A percentile compares a stretch with the other conserved stretches of the same genome.
These are phyloP conservation scores for Daldinia decipiens DNA, from an alignment of 495 filamentous ascomycete species.

Conservation along the genomic window DNA sequence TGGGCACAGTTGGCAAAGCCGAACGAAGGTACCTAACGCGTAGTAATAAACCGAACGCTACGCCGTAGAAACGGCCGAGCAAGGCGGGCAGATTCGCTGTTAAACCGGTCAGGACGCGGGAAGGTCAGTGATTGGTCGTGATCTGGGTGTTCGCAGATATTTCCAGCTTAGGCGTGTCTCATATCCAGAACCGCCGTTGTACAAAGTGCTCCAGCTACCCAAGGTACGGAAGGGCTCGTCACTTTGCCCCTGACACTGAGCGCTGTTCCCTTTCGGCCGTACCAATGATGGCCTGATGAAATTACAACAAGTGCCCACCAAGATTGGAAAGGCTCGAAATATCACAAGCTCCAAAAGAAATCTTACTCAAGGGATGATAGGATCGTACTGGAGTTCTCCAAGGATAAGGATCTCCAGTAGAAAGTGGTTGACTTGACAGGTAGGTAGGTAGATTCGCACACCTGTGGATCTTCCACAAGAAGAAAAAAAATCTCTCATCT, in stretches of 20 bases:
- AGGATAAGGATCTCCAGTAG: constrained; percentile 5
- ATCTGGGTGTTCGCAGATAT: constrained; percentile 31
- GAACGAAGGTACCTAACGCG: constrained; percentile 11
- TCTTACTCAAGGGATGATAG: constrained; percentile 2
- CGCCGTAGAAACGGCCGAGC: constrained; percentile 40
- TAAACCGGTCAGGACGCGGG: constrained; percentile 24
- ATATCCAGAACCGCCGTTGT: constrained; percentile 20
- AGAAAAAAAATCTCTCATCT: constrained; percentile 28
- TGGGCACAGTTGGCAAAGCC: constrained; percentile 27
- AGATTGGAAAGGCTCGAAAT: constrained; percentile 19
- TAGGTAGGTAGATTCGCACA: constrained; percentile 4
- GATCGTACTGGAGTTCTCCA: constrained; percentile 18
- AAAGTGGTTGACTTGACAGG: constrained; percentile 13
- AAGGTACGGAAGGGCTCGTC: constrained; percentile 24
- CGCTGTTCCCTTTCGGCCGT: constrained; percentile 42
- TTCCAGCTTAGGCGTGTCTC: constrained; percentile 15
- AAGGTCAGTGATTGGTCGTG: constrained; percentile 4
- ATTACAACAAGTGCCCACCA: constrained; percentile 36
- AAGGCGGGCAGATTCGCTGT: constrained; percentile 3
- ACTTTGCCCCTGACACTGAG: constrained; percentile 2
- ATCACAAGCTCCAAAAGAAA: constrained; percentile 14
- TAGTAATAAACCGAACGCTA: constrained; percentile 37
- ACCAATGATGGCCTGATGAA: constrained; percentile 37
- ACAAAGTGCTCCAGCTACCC: constrained; percentile 20
- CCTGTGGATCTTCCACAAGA: constrained; percentile 33